Conservation (phyloP, 2,329 filamentous ascomycete genomes). For the Dactylellina parvicollis region DNA sequence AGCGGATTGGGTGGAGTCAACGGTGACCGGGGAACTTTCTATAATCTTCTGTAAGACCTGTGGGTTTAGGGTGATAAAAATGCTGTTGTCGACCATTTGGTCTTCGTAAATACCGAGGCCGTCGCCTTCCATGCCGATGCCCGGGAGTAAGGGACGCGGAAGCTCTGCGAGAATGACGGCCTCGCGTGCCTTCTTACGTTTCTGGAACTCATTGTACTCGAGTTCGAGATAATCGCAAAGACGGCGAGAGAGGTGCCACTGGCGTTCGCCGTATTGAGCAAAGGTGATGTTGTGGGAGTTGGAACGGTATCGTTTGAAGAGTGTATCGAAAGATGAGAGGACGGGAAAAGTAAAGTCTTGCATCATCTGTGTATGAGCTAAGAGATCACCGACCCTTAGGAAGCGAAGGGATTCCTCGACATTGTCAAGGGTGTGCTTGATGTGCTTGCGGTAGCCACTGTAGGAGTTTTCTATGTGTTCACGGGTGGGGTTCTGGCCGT, state of each 20-base stretch:
- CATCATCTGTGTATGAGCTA: conserved; percentile 45
- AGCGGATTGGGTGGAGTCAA: conserved; percentile 26
- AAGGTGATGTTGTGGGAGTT: conserved; percentile 50
- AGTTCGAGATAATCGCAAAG: conserved; percentile 45
- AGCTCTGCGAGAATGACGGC: conserved; percentile 28
- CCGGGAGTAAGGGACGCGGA: conserved; percentile 14
- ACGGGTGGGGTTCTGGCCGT: conserved; percentile 34
- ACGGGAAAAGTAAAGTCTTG: conserved; percentile 50
- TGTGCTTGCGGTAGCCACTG: conserved; percentile 43
- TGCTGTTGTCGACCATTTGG: conserved; percentile 27
- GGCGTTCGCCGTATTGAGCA: conserved; percentile 44
- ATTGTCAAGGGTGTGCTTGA: conserved; percentile 46
- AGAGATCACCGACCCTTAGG: conserved; percentile 29
- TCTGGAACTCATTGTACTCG: conserved; percentile 46
- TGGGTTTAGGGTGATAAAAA: conserved; percentile 39
- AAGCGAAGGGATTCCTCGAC: conserved; percentile 43
- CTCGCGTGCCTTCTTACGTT: conserved; percentile 42
- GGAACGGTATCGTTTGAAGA: conserved; percentile 41
- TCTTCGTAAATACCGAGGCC: conserved; percentile 12
- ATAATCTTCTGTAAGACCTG: conserved; percentile 47
- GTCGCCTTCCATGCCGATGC: conserved; percentile 22
- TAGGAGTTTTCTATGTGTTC: conserved; percentile 47
- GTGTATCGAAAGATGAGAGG: conserved; percentile 42
- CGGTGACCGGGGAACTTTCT: conserved; percentile 45
- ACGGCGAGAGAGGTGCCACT: conserved; percentile 44